A percentile compares a stretch with the other conserved stretches of the same genome.
phyloP scores from a whole-genome alignment of 371 early-diverging fungal genomes.

The Rhizopus sp. region DNA sequence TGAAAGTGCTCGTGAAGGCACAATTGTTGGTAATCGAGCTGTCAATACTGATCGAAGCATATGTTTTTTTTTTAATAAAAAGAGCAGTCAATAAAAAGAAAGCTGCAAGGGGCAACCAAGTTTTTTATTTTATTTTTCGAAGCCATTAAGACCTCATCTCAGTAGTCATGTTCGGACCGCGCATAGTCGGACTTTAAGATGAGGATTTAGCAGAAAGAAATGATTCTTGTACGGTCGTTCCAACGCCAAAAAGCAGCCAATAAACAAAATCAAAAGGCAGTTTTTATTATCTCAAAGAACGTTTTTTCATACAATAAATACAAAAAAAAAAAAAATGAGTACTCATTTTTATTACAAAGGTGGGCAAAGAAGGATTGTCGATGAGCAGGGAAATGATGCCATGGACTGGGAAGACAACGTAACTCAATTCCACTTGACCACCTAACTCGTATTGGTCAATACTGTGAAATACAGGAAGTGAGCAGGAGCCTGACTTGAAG shows the following conservation, averaged over 20 bases:
- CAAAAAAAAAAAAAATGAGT: constrained; percentile 9
- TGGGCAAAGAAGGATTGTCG: constrained; percentile 15
- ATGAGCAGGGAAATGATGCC: constrained; percentile 15
- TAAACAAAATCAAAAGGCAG: too few species aligned
- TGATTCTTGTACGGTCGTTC: too few species aligned
- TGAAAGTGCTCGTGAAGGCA: constrained; percentile 22
- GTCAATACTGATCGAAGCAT: constrained; percentile 29
- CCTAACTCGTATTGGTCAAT: constrained; percentile 9
- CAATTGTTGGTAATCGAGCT: constrained; percentile 5
- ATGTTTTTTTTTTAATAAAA: not conserved
- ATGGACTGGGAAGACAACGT: constrained; percentile 13
- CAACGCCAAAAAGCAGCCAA: too few species aligned
- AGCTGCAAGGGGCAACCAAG: not conserved
- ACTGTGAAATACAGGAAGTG: constrained; percentile 12
- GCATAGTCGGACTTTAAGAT: too few species aligned
- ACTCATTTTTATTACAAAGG: constrained; percentile 14
- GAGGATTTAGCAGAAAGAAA: too few species aligned
- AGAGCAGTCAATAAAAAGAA: not conserved
- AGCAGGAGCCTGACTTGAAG: constrained; percentile 4
- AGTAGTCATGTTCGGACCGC: too few species aligned
- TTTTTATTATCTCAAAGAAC: too few species aligned
- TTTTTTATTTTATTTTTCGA: not conserved
- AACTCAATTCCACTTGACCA: constrained; percentile 12
- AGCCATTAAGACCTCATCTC: not conserved
- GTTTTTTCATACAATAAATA: too few species aligned